Evolutionary conservation across 1,284 basidiomycete genomes (phyloP).

Genomic region (Cutaneotrichosporon sp.): DNA sequence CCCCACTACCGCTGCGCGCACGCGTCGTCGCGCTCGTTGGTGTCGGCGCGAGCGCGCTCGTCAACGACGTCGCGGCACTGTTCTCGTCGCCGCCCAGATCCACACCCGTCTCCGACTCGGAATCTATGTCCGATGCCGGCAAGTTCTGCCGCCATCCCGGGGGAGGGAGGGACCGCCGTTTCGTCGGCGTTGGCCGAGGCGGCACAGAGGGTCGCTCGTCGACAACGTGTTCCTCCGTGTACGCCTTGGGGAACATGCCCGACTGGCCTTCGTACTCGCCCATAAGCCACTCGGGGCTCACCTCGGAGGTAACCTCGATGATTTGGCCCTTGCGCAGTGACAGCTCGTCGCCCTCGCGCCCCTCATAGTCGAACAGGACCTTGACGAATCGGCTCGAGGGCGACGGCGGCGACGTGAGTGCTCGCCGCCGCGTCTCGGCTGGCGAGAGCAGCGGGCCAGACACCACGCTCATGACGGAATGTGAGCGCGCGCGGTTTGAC

Average conservation of each 20-base stretch:
- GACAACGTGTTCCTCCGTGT: conserved; percentile 56
- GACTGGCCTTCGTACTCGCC: conserved; percentile 62
- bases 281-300: conserved; percentile 79
- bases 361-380: conserved; percentile 67
- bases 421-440: conserved; percentile 26
- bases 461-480: conserved; percentile 10
- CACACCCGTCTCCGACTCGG: conserved; percentile 32
- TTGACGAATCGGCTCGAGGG: conserved; percentile 49
- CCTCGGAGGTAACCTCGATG: conserved; percentile 66
- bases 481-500: conserved; percentile 9
- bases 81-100: conserved; percentile 12
- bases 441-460: not conserved
- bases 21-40: conserved; percentile 25
- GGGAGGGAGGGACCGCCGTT: conserved; percentile 4
- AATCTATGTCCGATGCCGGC: conserved; percentile 9
- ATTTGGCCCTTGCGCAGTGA: conserved; percentile 65
- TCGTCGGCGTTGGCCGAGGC: conserved; percentile 25
- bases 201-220: conserved; percentile 23
- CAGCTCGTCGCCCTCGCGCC: conserved; percentile 63
- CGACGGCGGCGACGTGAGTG: conserved; percentile 31
- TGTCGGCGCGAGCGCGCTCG: conserved; percentile 8
- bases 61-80: conserved; percentile 5
- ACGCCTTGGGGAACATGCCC: conserved; percentile 70
- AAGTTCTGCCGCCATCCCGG: not conserved
- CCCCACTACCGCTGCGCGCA: conserved; percentile 48